Conservation (phyloP, 192 early-diverging fungal genomes). For the Chytriomyces confervae region DNA sequence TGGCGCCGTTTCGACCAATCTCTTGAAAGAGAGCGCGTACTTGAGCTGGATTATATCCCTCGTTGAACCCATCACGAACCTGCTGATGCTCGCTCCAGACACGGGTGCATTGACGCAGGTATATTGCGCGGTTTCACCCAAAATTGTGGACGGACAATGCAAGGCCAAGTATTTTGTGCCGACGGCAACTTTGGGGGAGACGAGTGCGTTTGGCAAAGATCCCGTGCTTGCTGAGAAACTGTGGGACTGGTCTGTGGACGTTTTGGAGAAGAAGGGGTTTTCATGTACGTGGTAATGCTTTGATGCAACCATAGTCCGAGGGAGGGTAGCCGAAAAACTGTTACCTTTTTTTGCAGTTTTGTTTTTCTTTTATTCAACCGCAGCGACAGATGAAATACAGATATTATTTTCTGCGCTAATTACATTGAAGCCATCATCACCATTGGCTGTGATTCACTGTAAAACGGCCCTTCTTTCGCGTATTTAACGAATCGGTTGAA, state of each 20-base stretch:
- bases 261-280: constrained; percentile 34
- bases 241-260: constrained; percentile 47
- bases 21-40: constrained; percentile 15
- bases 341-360: no score
- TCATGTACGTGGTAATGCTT: neutral
- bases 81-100: neutral
- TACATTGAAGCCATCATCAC: constrained; percentile 15
- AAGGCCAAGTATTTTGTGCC: constrained; percentile 52
- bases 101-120: constrained; percentile 33
- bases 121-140: constrained; percentile 52
- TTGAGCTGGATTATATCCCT: neutral
- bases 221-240: constrained; percentile 42
- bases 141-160: constrained; percentile 39
- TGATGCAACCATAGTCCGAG: no score
- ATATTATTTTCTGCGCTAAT: neutral
- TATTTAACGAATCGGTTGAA: constrained; percentile 20
- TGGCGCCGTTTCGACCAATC: constrained; percentile 37
- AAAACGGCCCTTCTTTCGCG: constrained; percentile 25
- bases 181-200: constrained; percentile 24
- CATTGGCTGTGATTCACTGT: constrained; percentile 12
- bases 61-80: neutral
- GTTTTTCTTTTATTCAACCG: no score
- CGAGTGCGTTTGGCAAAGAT: constrained; percentile 38
- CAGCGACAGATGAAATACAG: no score
- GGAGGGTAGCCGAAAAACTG: no score